A percentile compares a stretch with the other conserved stretches of the same genome.
phyloP scores from a whole-genome alignment of 2,329 filamentous ascomycete genomes.

The Colletotrichum neosansevieriae region DNA sequence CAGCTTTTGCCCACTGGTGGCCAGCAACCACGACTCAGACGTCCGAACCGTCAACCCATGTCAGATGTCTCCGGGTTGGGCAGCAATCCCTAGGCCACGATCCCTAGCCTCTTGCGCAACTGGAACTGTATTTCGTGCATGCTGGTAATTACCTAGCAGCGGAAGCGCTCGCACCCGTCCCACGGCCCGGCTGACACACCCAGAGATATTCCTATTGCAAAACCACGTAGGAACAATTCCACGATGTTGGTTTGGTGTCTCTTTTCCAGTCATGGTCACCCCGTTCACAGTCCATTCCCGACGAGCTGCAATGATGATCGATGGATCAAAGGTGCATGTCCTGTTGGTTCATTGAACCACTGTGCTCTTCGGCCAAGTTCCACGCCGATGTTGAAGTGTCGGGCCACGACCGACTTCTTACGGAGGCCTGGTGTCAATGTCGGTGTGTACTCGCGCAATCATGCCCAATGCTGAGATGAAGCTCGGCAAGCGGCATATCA shows the following conservation, averaged over 20 bases:
- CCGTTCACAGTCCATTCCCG: no score
- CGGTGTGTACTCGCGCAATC: background rate
- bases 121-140: constrained; percentile 14
- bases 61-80: constrained; percentile 36
- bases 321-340: no score
- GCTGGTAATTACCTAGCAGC: no score
- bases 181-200: constrained; percentile 5
- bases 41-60: constrained; percentile 31
- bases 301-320: no score
- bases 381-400: background rate
- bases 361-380: no score
- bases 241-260: no score
- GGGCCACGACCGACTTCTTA: no score
- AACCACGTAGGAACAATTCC: background rate
- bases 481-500: background rate
- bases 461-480: background rate
- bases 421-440: background rate
- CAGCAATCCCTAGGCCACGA: constrained; percentile 32
- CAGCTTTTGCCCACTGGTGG: constrained; percentile 15
- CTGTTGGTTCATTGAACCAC: no score
- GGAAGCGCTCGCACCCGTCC: no score
- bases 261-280: no score
- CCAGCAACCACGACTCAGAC: constrained; percentile 29
- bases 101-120: constrained; percentile 23
- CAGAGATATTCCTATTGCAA: background rate